Percentiles rank a stretch among this genome's conserved stretches.
These are phyloP conservation scores for Coemansia sp. DNA, from an alignment of 192 early-diverging fungal species.

Conservation along the genomic window DNA sequence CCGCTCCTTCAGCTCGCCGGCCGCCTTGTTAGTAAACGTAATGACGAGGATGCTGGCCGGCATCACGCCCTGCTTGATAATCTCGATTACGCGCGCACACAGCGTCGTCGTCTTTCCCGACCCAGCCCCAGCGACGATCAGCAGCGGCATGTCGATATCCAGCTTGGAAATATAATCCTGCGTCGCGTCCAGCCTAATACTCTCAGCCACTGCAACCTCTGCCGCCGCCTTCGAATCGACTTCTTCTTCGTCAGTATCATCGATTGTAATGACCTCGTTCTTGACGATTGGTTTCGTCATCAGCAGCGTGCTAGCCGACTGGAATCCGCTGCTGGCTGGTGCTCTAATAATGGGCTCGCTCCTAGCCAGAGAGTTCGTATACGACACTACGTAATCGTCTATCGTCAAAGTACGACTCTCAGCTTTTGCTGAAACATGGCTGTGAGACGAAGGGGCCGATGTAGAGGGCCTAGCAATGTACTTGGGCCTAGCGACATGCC, in stretches of 20 bases:
- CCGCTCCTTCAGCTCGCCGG: conserved; percentile 43
- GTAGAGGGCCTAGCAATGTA: neutral
- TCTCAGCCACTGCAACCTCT: neutral
- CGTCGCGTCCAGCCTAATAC: conserved; percentile 26
- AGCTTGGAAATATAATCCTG: conserved; percentile 43
- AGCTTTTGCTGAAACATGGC: neutral
- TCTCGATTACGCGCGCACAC: conserved; percentile 51
- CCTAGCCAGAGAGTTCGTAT: conserved; percentile 16
- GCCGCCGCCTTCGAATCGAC: neutral
- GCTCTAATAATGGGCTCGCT: neutral
- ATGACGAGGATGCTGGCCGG: conserved; percentile 39
- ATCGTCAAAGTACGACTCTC: conserved; percentile 24
- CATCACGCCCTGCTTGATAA: conserved; percentile 36
- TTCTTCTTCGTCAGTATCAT: neutral
- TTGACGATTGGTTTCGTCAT: neutral
- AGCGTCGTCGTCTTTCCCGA: conserved; percentile 55
- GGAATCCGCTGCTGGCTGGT: neutral
- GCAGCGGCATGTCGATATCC: conserved; percentile 41
- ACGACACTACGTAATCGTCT: conserved; percentile 44
- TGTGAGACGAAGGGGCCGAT: neutral
- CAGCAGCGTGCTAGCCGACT: neutral
- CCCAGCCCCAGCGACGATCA: conserved; percentile 53
- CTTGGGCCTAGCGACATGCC: neutral
- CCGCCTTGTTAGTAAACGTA: conserved; percentile 60
- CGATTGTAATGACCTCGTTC: neutral